phyloP scores from a whole-genome alignment of 208 protist genomes.

The Novymonas esmeraldas region DNA sequence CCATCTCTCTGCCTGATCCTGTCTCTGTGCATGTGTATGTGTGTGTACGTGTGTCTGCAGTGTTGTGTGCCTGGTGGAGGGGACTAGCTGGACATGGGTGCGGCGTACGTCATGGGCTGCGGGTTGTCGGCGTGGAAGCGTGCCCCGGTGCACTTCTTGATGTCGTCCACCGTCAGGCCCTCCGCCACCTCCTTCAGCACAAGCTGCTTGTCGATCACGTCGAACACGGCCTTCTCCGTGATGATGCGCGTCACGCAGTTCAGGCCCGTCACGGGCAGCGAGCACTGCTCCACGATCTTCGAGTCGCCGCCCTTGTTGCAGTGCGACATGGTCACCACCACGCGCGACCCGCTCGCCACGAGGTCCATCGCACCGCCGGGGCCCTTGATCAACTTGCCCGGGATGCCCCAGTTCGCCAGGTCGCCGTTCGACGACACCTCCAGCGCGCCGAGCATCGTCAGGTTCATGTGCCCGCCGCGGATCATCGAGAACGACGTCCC shows the following conservation, averaged over 20 bases:
- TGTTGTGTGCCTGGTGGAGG: too few relatives aligned
- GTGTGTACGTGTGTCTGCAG: too few relatives aligned
- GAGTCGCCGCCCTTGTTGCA: conserved; percentile 91
- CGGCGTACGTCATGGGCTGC: conserved; percentile 79
- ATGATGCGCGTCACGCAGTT: conserved; percentile 94
- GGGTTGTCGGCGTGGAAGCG: conserved; percentile 66
- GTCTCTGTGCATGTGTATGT: background rate
- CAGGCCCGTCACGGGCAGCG: conserved; percentile 93
- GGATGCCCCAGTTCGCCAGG: conserved; percentile 98
- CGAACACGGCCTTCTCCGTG: conserved; percentile 97
- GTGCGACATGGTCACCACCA: conserved; percentile 98
- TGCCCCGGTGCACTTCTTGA: conserved; percentile 85
- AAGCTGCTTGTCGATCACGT: conserved; percentile 88
- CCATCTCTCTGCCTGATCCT: too few relatives aligned
- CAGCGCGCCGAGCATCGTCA: conserved; percentile 97
- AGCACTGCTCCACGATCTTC: conserved; percentile 96
- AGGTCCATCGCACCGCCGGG: conserved; percentile 98
- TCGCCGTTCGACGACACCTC: conserved; percentile 95
- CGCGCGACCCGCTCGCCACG: conserved; percentile 89
- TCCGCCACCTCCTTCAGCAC: conserved; percentile 93
- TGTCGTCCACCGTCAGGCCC: conserved; percentile 92
- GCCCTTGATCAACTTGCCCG: conserved; percentile 98
- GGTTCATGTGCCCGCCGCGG: conserved; percentile 95
- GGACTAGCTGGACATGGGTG: conserved; percentile 36
- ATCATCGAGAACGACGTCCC: conserved; percentile 97